These are phyloP conservation scores for Aspergillus aculeatus DNA, from an alignment of 2,329 filamentous ascomycete genomes.

Conservation along the genomic window DNA sequence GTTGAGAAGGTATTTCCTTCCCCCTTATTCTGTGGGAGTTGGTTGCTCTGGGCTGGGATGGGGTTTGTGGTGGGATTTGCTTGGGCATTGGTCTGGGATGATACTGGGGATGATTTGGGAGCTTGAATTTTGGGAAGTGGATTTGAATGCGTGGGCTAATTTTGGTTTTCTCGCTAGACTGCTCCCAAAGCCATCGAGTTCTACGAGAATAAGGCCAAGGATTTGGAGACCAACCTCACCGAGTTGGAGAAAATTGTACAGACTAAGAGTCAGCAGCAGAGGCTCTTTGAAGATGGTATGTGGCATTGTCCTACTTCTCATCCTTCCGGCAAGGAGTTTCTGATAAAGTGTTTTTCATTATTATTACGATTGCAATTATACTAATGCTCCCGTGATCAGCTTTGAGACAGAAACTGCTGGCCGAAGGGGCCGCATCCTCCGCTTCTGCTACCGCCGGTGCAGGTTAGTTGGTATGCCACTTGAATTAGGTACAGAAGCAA, in stretches of 20 bases:
- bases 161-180: constrained; percentile 35
- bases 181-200: constrained; percentile 63
- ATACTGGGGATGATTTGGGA: too few species aligned
- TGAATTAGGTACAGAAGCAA: background rate
- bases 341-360: too few species aligned
- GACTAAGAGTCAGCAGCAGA: constrained; percentile 78
- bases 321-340: constrained; percentile 18
- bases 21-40: background rate
- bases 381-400: constrained; percentile 34
- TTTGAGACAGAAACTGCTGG: constrained; percentile 53
- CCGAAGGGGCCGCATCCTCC: constrained; percentile 40
- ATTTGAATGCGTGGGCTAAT: too few species aligned
- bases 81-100: background rate
- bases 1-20: constrained; percentile 72
- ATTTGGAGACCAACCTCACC: constrained; percentile 62
- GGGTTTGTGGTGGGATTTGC: constrained; percentile 7
- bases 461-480: constrained; percentile 9
- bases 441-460: constrained; percentile 31
- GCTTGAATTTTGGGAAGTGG: too few species aligned
- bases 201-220: constrained; percentile 67
- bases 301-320: constrained; percentile 5
- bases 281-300: constrained; percentile 83
- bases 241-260: constrained; percentile 68
- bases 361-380: too few species aligned
- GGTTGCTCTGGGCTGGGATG: background rate